phyloP scores from a whole-genome alignment of 306 rosid genomes.

The Castanea crenata region DNA sequence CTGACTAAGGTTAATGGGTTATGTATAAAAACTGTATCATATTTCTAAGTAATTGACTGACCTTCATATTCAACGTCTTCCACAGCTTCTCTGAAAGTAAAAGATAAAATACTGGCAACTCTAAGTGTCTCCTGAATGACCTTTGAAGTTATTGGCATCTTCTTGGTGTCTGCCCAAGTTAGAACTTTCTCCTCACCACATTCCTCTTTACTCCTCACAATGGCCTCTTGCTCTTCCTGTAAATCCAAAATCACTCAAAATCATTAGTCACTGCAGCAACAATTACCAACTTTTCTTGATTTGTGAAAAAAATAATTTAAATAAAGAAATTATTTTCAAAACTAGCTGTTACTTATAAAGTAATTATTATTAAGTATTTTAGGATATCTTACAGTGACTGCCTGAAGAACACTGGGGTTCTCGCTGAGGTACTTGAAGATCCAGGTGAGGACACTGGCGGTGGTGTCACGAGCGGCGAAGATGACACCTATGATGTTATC shows the following conservation, averaged over 20 bases:
- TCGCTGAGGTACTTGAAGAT: constrained; percentile 80
- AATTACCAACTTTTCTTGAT: neutral
- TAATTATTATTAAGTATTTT: constrained; percentile 30
- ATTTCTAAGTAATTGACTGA: constrained; percentile 24
- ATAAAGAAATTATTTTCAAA: neutral
- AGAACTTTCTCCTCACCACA: constrained; percentile 49
- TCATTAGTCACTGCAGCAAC: too few species aligned
- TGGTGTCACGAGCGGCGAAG: constrained; percentile 96
- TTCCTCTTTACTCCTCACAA: constrained; percentile 49
- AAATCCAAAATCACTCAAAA: neutral
- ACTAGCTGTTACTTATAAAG: too few species aligned
- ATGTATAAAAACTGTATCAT: neutral
- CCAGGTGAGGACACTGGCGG: constrained; percentile 97
- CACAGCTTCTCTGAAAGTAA: constrained; percentile 94
- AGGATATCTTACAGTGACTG: constrained; percentile 70
- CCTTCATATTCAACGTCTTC: constrained; percentile 94
- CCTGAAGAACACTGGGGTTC: constrained; percentile 72
- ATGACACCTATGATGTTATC: constrained; percentile 93
- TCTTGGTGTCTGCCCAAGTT: constrained; percentile 76
- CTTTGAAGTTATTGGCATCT: constrained; percentile 78
- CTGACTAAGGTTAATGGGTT: neutral
- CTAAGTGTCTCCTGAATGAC: constrained; percentile 95
- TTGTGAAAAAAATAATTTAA: neutral
- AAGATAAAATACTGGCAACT: constrained; percentile 85
- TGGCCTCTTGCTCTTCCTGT: constrained; percentile 79